phyloP scores from a whole-genome alignment of 805 yeast species.

The Candida sithepensis region DNA sequence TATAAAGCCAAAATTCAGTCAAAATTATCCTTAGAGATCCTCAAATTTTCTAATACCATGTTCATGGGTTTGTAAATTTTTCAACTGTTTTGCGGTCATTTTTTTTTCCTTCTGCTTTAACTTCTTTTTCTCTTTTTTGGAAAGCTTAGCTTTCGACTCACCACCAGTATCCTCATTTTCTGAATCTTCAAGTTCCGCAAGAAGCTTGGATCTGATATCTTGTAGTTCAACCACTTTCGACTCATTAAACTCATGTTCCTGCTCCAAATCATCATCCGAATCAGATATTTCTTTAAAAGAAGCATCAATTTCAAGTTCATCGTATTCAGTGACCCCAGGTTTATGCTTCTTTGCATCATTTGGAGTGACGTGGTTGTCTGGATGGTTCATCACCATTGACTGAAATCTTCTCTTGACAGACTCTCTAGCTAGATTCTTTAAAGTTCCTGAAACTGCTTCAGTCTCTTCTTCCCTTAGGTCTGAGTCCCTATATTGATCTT shows the following conservation, averaged over 20 bases:
- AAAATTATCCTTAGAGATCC: constrained; percentile 48
- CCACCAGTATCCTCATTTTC: constrained; percentile 16
- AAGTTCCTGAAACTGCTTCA: constrained; percentile 3
- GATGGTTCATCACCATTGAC: not conserved
- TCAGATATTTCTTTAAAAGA: constrained; percentile 12
- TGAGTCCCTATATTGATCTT: too few relatives aligned
- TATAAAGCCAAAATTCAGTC: too few relatives aligned
- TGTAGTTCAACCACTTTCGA: constrained; percentile 19
- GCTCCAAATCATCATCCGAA: constrained; percentile 9
- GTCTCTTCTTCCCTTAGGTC: constrained; percentile 3
- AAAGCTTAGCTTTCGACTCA: constrained; percentile 11
- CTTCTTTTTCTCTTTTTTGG: constrained; percentile 27
- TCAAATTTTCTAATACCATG: constrained; percentile 68
- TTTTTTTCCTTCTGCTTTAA: constrained; percentile 34
- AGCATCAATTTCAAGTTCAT: constrained; percentile 1
- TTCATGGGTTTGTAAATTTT: constrained; percentile 48
- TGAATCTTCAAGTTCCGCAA: constrained; percentile 24
- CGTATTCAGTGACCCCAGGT: constrained; percentile 8
- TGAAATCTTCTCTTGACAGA: constrained; percentile 6
- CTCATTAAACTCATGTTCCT: constrained; percentile 3
- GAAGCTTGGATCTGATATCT: constrained; percentile 23
- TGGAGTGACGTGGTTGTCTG: not conserved
- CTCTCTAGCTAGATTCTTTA: not conserved
- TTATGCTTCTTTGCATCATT: constrained; percentile 3
- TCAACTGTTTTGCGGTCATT: constrained; percentile 41